These are phyloP conservation scores for Apophysomyces variabilis DNA, from an alignment of 371 early-diverging fungal genomes.

Conservation along the genomic window DNA sequence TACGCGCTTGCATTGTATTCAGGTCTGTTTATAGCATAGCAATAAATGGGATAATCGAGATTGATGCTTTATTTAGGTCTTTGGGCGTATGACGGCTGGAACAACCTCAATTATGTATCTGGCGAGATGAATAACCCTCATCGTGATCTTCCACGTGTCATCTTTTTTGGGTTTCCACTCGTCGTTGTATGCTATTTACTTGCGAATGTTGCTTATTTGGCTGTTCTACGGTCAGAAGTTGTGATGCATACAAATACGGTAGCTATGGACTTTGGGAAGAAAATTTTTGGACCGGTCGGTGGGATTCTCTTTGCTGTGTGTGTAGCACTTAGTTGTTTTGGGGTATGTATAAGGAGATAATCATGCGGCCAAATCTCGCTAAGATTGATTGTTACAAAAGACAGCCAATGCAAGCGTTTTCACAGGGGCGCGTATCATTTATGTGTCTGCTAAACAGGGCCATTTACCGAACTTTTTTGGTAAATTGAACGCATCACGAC, in stretches of 20 bases:
- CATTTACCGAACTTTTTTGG: conserved; percentile 76
- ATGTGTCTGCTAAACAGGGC: conserved; percentile 72
- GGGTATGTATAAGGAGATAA: conserved; percentile 40
- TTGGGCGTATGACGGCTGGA: conserved; percentile 95
- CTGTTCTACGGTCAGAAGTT: conserved; percentile 75
- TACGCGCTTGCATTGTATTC: conserved; percentile 82
- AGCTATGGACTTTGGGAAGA: conserved; percentile 78
- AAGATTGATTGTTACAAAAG: conserved; percentile 19
- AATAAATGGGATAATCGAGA: background rate
- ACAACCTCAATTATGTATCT: conserved; percentile 86
- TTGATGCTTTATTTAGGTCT: conserved; percentile 53
- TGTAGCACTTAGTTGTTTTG: conserved; percentile 79
- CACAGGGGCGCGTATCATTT: conserved; percentile 76
- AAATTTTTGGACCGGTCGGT: conserved; percentile 73
- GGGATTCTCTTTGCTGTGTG: conserved; percentile 75
- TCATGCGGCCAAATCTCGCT: background rate
- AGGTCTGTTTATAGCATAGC: conserved; percentile 30
- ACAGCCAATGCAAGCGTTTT: conserved; percentile 79
- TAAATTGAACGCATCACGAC: conserved; percentile 57
- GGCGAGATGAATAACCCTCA: conserved; percentile 90
- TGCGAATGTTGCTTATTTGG: conserved; percentile 87
- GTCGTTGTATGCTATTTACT: conserved; percentile 82
- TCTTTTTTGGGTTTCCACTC: conserved; percentile 70
- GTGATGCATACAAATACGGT: conserved; percentile 72
- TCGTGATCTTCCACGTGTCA: conserved; percentile 75